Percentiles rank a stretch among this genome's conserved stretches.
Conservation (phyloP, 2,329 filamentous ascomycete genomes). For the Xylariaceae sp. region DNA sequence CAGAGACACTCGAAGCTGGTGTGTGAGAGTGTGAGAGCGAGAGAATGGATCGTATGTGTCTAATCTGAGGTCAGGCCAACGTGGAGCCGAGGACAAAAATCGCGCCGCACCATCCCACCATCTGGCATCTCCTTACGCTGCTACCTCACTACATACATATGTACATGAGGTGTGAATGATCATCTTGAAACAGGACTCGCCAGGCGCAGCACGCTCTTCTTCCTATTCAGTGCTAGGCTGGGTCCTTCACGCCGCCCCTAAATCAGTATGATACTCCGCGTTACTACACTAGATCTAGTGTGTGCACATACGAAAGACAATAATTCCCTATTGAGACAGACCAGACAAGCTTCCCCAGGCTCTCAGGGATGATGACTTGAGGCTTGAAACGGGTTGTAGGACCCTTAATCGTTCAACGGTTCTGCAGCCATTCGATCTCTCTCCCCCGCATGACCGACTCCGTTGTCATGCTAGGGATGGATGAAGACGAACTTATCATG, state of each 20-base stretch:
- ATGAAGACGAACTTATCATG: constrained; percentile 9
- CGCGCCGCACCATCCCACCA: constrained; percentile 10
- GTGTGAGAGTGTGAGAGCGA: background rate
- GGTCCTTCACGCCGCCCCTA: background rate
- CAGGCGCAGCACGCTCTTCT: background rate
- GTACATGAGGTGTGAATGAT: background rate
- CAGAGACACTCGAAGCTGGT: background rate
- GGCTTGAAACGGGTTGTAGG: constrained; percentile 15
- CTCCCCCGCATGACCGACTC: constrained; percentile 11
- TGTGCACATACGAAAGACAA: background rate
- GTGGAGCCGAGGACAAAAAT: constrained; percentile 13
- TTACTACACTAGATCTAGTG: background rate
- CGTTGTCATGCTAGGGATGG: constrained; percentile 12
- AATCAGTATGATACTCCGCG: background rate
- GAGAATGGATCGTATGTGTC: background rate
- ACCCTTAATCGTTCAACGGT: constrained; percentile 6
- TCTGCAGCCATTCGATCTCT: constrained; percentile 7
- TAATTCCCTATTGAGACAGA: constrained; percentile 1
- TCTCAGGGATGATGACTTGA: constrained; percentile 3
- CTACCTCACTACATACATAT: background rate
- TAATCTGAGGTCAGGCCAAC: constrained; percentile 6
- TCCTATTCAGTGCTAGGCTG: background rate
- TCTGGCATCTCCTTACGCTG: background rate
- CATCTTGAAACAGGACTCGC: background rate
- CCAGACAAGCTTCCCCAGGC: constrained; percentile 11